Base-by-base conservation (phyloP, 1,284 basidiomycete genomes). In the Apiotrichum laibachii region DNA sequence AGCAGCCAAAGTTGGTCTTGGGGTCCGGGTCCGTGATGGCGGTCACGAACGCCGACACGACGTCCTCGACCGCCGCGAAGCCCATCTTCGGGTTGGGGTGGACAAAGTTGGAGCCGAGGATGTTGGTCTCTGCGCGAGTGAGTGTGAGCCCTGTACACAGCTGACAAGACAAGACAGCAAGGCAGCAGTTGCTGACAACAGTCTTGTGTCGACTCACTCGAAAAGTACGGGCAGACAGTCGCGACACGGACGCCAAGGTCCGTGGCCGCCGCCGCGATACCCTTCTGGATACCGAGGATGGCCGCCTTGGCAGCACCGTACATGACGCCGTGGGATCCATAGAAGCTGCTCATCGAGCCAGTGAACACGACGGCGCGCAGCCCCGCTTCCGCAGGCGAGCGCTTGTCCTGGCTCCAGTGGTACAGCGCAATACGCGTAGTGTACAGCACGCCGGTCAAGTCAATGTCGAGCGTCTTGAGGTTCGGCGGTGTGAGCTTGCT, bases 301-400 rank as follows among this genome's bases (percentile, higher is more conserved):
- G 54, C 61, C 51, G 62, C 62, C 58, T 63, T 63, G 47, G 58
- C 53, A 2, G 44, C 58, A 8, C 62, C 59, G 40, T 63, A 63
- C 42, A 52, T 57, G 26, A 63, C 56, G 31, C 62, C 62, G 19
- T 53, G 37, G 8, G 55, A 53, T 19, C 62, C 62, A 31, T 63
- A 60, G 40, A 63, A 63, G 3, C 49, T 53, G 33, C 34, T 42
- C 62, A 60, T 63, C 21, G 40, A 45, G 9, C 58, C 58, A 1
- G 62, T 60, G 43, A 60, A 57, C 11, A 46, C 55, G 15, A 63
- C 48, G 0, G 53, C 53, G 15, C 62, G 40, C 10, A 63, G 42
- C 0, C 58, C 62, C 2, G 53, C 42, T 31, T 63, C 56, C 2
- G 10, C 19, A 2, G 40, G 15, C 16, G 40, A 5, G 11, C 62